These are phyloP conservation scores for Endoconidiophora laricicola DNA, from an alignment of 2,329 filamentous ascomycete species.

Conservation along the genomic window DNA sequence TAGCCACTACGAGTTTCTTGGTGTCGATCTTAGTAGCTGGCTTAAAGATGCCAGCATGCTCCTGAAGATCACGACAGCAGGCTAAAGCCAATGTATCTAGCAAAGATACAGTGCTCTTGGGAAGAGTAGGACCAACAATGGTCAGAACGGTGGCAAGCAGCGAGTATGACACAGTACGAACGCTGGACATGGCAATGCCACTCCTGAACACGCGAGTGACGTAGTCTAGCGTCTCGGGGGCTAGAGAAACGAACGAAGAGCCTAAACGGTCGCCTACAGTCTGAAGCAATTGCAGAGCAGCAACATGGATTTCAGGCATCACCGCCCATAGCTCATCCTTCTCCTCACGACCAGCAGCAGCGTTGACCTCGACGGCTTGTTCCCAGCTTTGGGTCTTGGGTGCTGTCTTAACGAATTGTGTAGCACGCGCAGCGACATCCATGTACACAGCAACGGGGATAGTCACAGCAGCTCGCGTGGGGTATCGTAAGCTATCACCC, in stretches of 20 bases:
- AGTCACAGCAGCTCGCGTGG: slow-evolving; percentile 48
- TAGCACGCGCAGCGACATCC: slow-evolving; percentile 53
- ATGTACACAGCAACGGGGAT: slow-evolving; percentile 51
- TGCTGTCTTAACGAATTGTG: slow-evolving; percentile 43
- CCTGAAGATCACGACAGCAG: slow-evolving; percentile 60
- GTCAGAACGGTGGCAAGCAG: slow-evolving; percentile 41
- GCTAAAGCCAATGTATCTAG: slow-evolving; percentile 44
- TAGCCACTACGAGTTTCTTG: slow-evolving; percentile 21
- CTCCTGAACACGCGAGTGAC: slow-evolving; percentile 52
- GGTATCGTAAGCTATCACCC: slow-evolving; percentile 41
- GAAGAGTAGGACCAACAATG: slow-evolving; percentile 47
- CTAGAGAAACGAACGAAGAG: slow-evolving; percentile 38
- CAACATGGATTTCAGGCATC: slow-evolving; percentile 58
- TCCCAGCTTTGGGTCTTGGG: slow-evolving; percentile 30
- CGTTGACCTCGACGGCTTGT: slow-evolving; percentile 45
- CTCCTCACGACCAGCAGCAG: slow-evolving; percentile 63
- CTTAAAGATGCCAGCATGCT: slow-evolving; percentile 27
- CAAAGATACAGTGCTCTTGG: slow-evolving; percentile 47
- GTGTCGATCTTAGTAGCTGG: slow-evolving; percentile 16
- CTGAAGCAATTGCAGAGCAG: slow-evolving; percentile 46
- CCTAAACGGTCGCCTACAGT: slow-evolving; percentile 42
- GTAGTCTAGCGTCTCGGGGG: slow-evolving; percentile 53
- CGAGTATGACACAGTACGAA: slow-evolving; percentile 46
- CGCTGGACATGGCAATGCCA: slow-evolving; percentile 30
- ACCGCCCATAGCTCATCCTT: slow-evolving; percentile 60